Conservation (phyloP, 1,284 basidiomycete genomes). For the Trichosporon sp. region DNA sequence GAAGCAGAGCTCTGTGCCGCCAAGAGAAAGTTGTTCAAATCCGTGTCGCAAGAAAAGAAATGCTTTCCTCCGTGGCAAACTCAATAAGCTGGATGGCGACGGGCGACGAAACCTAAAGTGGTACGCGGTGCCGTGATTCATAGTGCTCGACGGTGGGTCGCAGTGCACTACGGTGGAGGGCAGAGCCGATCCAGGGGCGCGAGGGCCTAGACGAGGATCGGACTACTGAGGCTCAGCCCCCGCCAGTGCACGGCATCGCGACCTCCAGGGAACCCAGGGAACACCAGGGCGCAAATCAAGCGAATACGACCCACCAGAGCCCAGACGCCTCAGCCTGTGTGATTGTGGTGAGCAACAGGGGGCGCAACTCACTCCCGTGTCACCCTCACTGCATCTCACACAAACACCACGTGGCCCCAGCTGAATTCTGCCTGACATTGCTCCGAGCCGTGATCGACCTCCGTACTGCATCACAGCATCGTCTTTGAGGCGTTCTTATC, state of each 20-base stretch:
- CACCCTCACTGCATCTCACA: background rate
- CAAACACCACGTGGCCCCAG: background rate
- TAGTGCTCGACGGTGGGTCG: too few species aligned
- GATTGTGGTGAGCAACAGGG: background rate
- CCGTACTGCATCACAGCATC: too few species aligned
- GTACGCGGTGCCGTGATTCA: too few species aligned
- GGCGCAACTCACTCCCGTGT: background rate
- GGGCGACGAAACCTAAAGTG: too few species aligned
- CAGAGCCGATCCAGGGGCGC: too few species aligned
- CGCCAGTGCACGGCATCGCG: too few species aligned
- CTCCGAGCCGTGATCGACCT: background rate
- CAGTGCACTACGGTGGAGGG: background rate
- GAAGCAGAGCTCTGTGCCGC: background rate
- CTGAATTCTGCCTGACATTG: background rate
- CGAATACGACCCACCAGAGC: background rate
- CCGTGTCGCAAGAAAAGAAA: background rate
- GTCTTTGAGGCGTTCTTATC: too few species aligned
- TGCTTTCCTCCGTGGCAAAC: background rate
- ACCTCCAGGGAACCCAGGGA: background rate
- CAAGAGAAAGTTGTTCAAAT: background rate
- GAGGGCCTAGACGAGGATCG: too few species aligned
- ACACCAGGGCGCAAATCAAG: background rate
- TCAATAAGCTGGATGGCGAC: background rate
- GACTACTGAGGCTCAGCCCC: too few species aligned
- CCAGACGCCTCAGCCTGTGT: too few species aligned